Evolutionary conservation across 1,284 basidiomycete species (phyloP), one percentile per base, ranked within the genome.

Genomic region (Cryptococcus sp.): DNA sequence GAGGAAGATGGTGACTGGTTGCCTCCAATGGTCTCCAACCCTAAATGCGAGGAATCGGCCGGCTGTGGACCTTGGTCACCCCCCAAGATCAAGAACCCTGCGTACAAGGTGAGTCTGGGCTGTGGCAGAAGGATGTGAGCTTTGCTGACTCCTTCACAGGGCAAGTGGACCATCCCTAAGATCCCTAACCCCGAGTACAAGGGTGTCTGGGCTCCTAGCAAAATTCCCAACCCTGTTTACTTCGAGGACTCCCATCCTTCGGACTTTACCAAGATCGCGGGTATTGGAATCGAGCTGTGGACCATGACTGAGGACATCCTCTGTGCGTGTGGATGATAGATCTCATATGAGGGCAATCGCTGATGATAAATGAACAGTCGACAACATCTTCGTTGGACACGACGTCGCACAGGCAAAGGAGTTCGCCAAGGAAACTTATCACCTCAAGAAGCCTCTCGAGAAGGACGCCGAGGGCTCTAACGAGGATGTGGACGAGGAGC

Each of bases 1-100:
- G 96, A 98, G 79, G 95, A 99, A 78, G 95, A 99, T 72, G 96
- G 96, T 78, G 95, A 98, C 75, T 99, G 93, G 93, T 85, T 97
- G 62, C 86, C 93, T 13, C 93, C 95, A 27, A 86, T 86, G 61
- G 83, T 99, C 58, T 81, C 85, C 65, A 97, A 97, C 84, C 90
- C 93, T 70, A 89, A 88, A 78, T 97, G 94, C 74, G 84, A 87
- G 66, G 88, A 88, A 59, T 93, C 87, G 60, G 86, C 93, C 68
- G 96, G 96, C 47, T 99, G 96, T 73, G 96, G 96, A 74, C 86
- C 88, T 76, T 96, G 92, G 92, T 87, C 87, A 72, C 85, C 85
- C 56, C 93, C 93, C 48, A 84, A 82, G 82, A 93, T 92, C 82
- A 84, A 87, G 68, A 97, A 97, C 85, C 93, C 93, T 46, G 84